phyloP scores from a whole-genome alignment of 371 early-diverging fungal genomes.

The Rhizomucor miehei region DNA sequence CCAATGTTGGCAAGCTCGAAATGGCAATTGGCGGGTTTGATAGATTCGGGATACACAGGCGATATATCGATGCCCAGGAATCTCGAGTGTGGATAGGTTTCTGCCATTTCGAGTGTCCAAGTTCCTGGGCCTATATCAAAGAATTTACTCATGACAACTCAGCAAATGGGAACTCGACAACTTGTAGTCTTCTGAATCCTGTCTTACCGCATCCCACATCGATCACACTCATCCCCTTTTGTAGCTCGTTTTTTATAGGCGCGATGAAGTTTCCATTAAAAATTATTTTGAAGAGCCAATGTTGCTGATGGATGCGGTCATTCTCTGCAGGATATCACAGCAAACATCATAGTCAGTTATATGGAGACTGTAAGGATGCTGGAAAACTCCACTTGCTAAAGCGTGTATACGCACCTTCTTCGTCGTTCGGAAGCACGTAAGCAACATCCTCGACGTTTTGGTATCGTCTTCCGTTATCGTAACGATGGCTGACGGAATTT shows the following conservation, averaged over 20 bases:
- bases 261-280: conserved; percentile 12
- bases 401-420: conserved; percentile 27
- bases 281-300: conserved; percentile 23
- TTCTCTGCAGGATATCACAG: conserved; percentile 1
- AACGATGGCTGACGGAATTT: conserved; percentile 18
- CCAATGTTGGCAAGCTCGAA: conserved; percentile 52
- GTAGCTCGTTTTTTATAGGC: background rate
- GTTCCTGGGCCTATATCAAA: conserved; percentile 28
- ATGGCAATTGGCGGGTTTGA: conserved; percentile 25
- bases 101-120: conserved; percentile 21
- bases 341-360: too few species aligned
- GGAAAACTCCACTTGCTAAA: too few species aligned
- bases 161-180: conserved; percentile 21
- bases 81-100: conserved; percentile 14
- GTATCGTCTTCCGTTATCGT: conserved; percentile 44
- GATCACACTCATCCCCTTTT: conserved; percentile 3
- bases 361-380: too few species aligned
- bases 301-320: conserved; percentile 15
- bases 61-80: conserved; percentile 18
- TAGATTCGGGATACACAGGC: conserved; percentile 13
- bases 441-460: conserved; percentile 38
- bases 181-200: conserved; percentile 7
- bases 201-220: conserved; percentile 7
- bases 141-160: background rate
- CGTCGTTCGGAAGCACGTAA: conserved; percentile 54